Conservation (phyloP, 305 asterid species). For the Fraxinus latifolia region DNA sequence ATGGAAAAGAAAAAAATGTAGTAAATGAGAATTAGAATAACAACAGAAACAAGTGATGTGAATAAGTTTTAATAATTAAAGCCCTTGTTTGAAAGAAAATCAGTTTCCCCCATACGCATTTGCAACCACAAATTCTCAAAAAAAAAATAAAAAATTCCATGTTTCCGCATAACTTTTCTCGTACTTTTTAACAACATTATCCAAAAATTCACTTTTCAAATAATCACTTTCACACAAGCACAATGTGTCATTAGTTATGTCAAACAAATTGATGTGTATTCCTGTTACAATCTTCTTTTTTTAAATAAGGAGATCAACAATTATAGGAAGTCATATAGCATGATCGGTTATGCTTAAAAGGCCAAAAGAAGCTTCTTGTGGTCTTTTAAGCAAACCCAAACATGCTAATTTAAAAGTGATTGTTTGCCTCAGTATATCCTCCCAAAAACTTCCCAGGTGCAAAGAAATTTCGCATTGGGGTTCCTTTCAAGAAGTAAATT, state of each 20-base stretch:
- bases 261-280: neutral
- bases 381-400: no score
- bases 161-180: no score
- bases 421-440: neutral
- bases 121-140: no score
- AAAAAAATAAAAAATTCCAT: no score
- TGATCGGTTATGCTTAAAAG: no score
- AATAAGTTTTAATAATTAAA: neutral
- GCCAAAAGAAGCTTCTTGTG: no score
- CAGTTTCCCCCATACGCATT: no score
- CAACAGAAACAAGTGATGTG: neutral
- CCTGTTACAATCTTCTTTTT: neutral
- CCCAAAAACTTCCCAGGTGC: neutral
- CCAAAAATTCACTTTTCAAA: no score
- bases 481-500: neutral
- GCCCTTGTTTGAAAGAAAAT: neutral
- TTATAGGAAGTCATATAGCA: neutral
- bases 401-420: no score
- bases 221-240: no score
- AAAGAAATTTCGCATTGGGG: neutral
- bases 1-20: neutral
- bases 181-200: no score
- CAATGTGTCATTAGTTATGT: neutral
- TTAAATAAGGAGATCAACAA: no score
- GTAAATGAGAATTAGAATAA: neutral